phyloP scores from a whole-genome alignment of 768 basidiomycete genomes.

The Kockovaella imperatae region DNA sequence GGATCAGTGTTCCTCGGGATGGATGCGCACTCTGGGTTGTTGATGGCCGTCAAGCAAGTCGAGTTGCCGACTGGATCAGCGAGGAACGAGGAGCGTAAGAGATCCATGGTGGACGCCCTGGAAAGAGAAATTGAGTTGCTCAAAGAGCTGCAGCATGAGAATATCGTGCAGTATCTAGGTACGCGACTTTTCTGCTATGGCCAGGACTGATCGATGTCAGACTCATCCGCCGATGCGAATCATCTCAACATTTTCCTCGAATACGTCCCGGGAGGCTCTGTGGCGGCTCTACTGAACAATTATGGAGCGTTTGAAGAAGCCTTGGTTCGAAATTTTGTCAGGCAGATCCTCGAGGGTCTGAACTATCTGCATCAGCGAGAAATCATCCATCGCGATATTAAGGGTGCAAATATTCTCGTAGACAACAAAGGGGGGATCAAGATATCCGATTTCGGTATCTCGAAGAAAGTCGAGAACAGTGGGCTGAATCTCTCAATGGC shows the following conservation, averaged over 20 bases:
- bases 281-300: conserved; percentile 75
- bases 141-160: conserved; percentile 91
- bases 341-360: conserved; percentile 81
- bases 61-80: conserved; percentile 76
- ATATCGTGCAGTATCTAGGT: conserved; percentile 98
- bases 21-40: conserved; percentile 78
- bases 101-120: conserved; percentile 83
- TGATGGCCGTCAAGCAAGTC: conserved; percentile 98
- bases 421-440: conserved; percentile 97
- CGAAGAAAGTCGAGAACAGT: conserved; percentile 96
- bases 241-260: conserved; percentile 93
- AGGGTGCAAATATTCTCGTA: conserved; percentile 95
- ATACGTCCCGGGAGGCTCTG: conserved; percentile 92
- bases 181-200: conserved; percentile 37
- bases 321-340: conserved; percentile 82
- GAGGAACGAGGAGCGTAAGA: conserved; percentile 84
- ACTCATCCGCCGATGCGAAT: conserved; percentile 85
- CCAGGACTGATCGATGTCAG: conserved; percentile 47
- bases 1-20: conserved; percentile 93
- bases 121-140: conserved; percentile 93
- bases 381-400: conserved; percentile 97
- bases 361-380: conserved; percentile 85
- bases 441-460: conserved; percentile 95
- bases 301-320: conserved; percentile 93
- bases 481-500: conserved; percentile 45